Evolutionary conservation across 495 filamentous ascomycete genomes (phyloP).

Genomic region (Aspergillus hancockii): DNA sequence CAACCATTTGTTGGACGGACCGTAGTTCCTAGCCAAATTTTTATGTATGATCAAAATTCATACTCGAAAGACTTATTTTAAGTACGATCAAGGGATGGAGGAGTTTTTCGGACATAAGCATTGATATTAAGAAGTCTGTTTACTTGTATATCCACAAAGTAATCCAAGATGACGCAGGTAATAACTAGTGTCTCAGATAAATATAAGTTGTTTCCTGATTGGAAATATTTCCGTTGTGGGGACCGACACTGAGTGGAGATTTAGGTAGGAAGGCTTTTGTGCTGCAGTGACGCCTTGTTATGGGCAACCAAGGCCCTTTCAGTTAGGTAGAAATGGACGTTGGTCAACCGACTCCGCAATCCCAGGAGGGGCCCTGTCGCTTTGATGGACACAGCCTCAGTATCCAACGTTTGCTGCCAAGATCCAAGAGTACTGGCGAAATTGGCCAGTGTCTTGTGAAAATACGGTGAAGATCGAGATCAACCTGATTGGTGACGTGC

Average conservation of each 20-base stretch:
- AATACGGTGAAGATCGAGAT: neutral
- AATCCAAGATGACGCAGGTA: neutral
- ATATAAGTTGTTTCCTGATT: neutral
- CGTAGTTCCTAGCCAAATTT: too few relatives aligned
- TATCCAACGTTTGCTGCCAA: neutral
- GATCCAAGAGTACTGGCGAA: neutral
- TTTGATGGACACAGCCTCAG: neutral
- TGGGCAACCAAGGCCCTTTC: neutral
- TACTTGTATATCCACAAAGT: neutral
- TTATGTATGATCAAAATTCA: too few relatives aligned
- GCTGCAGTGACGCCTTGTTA: neutral
- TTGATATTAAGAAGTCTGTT: neutral
- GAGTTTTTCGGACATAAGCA: neutral
- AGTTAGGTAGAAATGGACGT: neutral
- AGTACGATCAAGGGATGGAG: too few relatives aligned
- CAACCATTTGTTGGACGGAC: too few relatives aligned
- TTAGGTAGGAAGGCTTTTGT: neutral
- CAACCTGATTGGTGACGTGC: neutral
- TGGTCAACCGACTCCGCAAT: neutral
- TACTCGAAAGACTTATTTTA: too few relatives aligned
- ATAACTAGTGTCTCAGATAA: neutral
- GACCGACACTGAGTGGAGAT: neutral
- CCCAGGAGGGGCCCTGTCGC: neutral
- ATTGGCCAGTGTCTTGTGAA: neutral
- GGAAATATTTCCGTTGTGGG: conserved; percentile 1